Conservation (phyloP, 2,329 filamentous ascomycete species). For the Aureobasidium sp. region DNA sequence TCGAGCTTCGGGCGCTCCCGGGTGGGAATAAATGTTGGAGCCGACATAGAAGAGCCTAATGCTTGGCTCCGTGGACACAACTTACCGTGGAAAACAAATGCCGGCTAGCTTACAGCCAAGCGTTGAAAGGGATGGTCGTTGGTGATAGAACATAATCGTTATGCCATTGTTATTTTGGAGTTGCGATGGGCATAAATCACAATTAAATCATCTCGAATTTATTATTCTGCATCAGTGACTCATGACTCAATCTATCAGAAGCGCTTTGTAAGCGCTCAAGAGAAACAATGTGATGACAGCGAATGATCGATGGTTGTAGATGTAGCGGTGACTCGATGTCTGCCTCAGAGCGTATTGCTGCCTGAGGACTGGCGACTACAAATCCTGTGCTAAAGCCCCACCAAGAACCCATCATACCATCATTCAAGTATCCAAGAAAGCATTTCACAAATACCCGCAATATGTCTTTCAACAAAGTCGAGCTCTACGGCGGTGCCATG, state of each 20-base stretch:
- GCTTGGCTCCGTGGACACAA: background rate
- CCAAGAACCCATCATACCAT: background rate
- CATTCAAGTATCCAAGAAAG: background rate
- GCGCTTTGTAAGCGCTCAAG: background rate
- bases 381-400: background rate
- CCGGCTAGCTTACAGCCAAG: background rate
- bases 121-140: background rate
- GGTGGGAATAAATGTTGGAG: background rate
- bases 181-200: background rate
- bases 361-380: slow-evolving; percentile 5
- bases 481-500: slow-evolving; percentile 68
- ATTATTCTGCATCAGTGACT: background rate
- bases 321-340: background rate
- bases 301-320: background rate
- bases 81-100: background rate
- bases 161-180: background rate
- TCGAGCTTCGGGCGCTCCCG: background rate
- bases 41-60: background rate
- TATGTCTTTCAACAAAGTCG: slow-evolving; percentile 50
- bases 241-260: background rate
- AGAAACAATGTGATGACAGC: background rate
- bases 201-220: background rate
- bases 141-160: background rate
- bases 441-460: slow-evolving; percentile 27
- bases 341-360: background rate